Evolutionary conservation across 2,329 filamentous ascomycete species (phyloP), one percentile per base, ranked within the genome.

Genomic region (Macrophomina phaseolina): DNA sequence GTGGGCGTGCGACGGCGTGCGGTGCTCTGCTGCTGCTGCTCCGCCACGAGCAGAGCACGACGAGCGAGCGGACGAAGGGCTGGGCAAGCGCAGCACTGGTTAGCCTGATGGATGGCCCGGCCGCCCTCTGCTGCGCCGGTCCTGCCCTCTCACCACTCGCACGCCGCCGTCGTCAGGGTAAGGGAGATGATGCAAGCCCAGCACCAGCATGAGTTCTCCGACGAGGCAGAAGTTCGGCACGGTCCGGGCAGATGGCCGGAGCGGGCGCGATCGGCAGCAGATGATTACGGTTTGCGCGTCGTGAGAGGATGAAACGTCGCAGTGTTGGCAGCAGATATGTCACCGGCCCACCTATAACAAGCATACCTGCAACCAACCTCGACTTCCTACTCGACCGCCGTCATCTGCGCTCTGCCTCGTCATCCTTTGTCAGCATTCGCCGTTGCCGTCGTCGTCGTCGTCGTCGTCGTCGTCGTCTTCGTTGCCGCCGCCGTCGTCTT

Each of bases 161-260:
- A 23, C 23, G 23, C 23, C 23, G 23, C 51, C 51, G 32, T 23
- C 51, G 16, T 36, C n/a, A 38, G 51, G 40, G 55, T 16, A 14
- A 18, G 53, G 55, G 40, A 45, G 9, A 46, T 60, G 55, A 60
- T 60, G 55, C 55, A 60, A 60, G 55, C 55, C 55, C 38, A 60
- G 55, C 42, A 58, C 36, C 53, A 58, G 3, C 9, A n/a, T 32
- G 7, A 16, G 14, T 40, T 40, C 46, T 49, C 30, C 46, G 46
- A 18, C 52, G 36, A 36, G 34, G 52, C 52, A 56, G 52, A 46
- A 49, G 18, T 28, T 23, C 46, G 46, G 46, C 16, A 14, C 42
- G 42, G 42, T 45, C 46, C 46, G 46, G 46, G 46, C 5, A 23
- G 46, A 49, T 49, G 18, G 23, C 46, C 46, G 46, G 18, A n/a